Evolutionary conservation across 257 asterid genomes (phyloP).

Genomic region (Solanum sparsipilum): DNA sequence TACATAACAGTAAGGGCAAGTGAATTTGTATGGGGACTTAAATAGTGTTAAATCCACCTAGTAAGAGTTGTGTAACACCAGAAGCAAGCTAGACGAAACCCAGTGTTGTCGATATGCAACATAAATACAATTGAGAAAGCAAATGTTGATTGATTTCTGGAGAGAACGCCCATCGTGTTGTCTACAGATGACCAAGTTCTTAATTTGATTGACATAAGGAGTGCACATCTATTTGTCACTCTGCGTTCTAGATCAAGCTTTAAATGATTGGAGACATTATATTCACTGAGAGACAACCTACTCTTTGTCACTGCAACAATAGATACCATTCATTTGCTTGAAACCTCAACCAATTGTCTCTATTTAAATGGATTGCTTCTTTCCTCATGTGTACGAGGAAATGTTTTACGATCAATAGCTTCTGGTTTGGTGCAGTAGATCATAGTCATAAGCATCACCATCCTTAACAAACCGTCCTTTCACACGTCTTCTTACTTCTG

Average conservation of each 20-base stretch:
- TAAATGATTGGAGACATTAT: background rate
- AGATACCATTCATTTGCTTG: background rate
- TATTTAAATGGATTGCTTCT: background rate
- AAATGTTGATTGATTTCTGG: background rate
- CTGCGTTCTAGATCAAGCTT: background rate
- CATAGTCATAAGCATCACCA: conserved; percentile 85
- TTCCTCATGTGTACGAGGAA: background rate
- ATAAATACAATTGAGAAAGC: background rate
- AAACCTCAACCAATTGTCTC: background rate
- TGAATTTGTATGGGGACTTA: background rate
- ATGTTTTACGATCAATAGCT: conserved; percentile 47
- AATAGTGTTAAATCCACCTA: background rate
- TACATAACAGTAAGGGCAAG: background rate
- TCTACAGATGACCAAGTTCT: background rate
- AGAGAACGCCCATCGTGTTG: background rate
- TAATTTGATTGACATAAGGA: background rate
- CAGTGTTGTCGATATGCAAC: background rate
- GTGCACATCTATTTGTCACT: background rate
- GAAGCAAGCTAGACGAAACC: background rate
- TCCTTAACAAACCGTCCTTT: conserved; percentile 96
- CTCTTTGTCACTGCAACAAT: conserved; percentile 1
- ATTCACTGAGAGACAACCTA: conserved; percentile 6
- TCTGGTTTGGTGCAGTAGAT: conserved; percentile 59
- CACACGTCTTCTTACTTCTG: conserved; percentile 89
- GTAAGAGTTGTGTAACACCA: background rate